Evolutionary conservation across 164 flowering plant genomes (phyloP), one percentile per base, ranked within the genome.

Genomic region (Aristolochia fimbriata): DNA sequence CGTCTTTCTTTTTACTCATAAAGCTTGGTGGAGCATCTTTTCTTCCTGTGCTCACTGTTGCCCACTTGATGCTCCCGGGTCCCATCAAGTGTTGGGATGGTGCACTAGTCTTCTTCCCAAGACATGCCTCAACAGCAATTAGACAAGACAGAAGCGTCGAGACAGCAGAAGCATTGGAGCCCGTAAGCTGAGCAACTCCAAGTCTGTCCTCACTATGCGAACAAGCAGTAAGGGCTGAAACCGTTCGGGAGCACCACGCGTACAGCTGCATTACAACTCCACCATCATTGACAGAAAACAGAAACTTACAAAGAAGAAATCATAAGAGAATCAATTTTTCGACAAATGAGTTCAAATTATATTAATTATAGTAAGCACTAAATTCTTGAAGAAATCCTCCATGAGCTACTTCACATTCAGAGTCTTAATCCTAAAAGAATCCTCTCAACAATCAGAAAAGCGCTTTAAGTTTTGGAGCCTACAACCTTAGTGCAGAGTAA

Each of bases 151-250:
- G 37, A 30, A 94, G 77, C 2, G 93, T 77, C 43, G 97, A 85
- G 47, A 88, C 59, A 30, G 77, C 91, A 60, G 77, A 75, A 51
- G 87, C 83, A 67, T 91, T 88, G 79, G 90, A 80, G 17, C 96
- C 95, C 2, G 93, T 73, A 46, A 94, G 86, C 61, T 94, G 99
- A 54, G 97, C 97, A 24, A 88, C 87, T 14, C 99, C 97, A 59
- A 76, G 87, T 50, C 85, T 73, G 68, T 94, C 99, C 68, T 94
- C 99, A 54, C 67, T 76, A 58, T 60, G 93, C 6, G 99, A 94
- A 21, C 67, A 61, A 41, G 83, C 83, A 55, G 96, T 88, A 67
- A 91, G 64, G 22, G 91, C 78, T 24, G 93, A 79, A 45, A 72
- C 71, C 16, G 80, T 61, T 59, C 81, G 78, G 3, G 95, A 85